Base-by-base conservation (phyloP, 2,329 filamentous ascomycete species). In the Aspergillus pseudotamarii region DNA sequence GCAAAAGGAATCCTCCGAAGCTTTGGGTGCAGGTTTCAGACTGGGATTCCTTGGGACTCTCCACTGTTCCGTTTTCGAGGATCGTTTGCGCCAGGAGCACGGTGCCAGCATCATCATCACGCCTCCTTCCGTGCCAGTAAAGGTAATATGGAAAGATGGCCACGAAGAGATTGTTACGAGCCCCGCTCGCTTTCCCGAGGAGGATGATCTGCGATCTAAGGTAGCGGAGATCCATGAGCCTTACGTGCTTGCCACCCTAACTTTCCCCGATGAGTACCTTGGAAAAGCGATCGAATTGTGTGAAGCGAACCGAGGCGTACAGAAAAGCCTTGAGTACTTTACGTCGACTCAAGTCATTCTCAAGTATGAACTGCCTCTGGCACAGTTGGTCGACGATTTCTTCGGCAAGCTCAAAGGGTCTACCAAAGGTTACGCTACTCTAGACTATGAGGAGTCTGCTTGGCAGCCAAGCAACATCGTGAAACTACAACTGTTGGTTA, bases 31-130 rank as follows among this genome's bases (percentile, higher is more conserved):
- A 1, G 95, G 95, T 2, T 99, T 95, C 90, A 89, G 95, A 53
- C 82, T 99, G 12, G 95, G 95, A 0, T 99, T 99, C 74, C 81
- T 99, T 4, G 95, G 95, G n/a, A 98, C 94, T 14, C 82, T 99
- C 55, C 95, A 99, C 77, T 98, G 95, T 80, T 98, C 94, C n/a
- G 95, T 99, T 5, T 99, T 99, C 71, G 94, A 99, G 79, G 95
- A 99, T 78, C 91, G 95, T 1, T 81, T 99, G 59, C 89, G 93
- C 50, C 93, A 97, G 78, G 95, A 99, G 77, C 94, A 99, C 72
- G 95, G 94, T 6, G 91, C 92, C 3, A 95, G 89, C 72, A 93
- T 99, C 74, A 97, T 99, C 78, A 95, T 99, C 75, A 99, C 95
- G 0, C 94, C 96, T 43, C 95, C 95, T 0, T 94, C 92, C 0